Evolutionary conservation across 2,329 filamentous ascomycete species (phyloP), one percentile per base, ranked within the genome.

Genomic region (Diaporthe humulicola): DNA sequence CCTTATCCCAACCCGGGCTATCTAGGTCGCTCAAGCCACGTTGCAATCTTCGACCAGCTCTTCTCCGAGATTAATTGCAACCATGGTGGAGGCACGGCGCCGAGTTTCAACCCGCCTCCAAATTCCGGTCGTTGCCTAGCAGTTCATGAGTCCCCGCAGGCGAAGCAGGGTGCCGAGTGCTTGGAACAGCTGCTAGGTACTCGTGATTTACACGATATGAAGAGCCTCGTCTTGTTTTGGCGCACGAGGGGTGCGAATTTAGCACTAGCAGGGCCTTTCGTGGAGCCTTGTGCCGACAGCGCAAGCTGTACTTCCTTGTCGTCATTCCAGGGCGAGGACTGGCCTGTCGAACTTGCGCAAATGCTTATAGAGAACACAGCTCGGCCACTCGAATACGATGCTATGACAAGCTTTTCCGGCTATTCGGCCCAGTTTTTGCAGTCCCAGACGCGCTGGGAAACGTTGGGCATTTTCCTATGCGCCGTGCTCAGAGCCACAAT

Each of bases 1-100:
- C 78, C 76, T 9, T 82, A 82, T 76, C 81, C 82, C 0, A 83
- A 83, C 74, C 81, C 81, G 30, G 81, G 81, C 5, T 83, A 80
- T 56, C 77, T 81, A 12, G 82, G 81, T 30, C 77, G 77, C 2
- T 81, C 81, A 7, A 82, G 80, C 71, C 79, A 81, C 70, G 78
- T 79, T 12, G 77, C 80, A 19, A 79, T 83, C 25, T 82, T 83
- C 75, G 77, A 80, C 45, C 79, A 82, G 25, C 33, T 74, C 30
- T 40, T 80, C 80, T 75, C 45, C 70, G 0, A 77, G 7, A 33
- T 30, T 3, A n/a, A 30, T 33, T 1, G 17, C 52, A 4, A 33
- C 15, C 52, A 25, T 14, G 8, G 8, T 0, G 54, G 54, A 57
- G 54, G 54, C 15, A 36, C 3, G 28, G 17, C 30, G 30, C 22